Percentiles rank a stretch among this genome's conserved stretches.
Conservation (phyloP, 2,329 filamentous ascomycete genomes). For the Beauveria sp. region DNA sequence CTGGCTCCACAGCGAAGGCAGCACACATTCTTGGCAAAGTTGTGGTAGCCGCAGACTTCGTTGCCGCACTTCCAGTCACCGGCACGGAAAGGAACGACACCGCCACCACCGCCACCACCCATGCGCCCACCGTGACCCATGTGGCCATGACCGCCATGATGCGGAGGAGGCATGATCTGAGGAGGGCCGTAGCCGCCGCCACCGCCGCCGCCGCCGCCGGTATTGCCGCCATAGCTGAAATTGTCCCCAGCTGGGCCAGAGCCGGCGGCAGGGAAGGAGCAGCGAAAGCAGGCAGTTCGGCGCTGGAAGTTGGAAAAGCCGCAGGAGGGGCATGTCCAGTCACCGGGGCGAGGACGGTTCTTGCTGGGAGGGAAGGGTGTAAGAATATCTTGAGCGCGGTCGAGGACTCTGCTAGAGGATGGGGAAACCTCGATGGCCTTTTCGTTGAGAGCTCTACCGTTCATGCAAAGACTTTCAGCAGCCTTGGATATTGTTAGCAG, state of each 20-base stretch:
- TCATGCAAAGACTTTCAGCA: slow-evolving; percentile 97
- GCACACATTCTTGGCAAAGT: slow-evolving; percentile 98
- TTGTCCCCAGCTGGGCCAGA: slow-evolving; percentile 61
- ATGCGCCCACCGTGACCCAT: slow-evolving; percentile 58
- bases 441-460: slow-evolving; percentile 93
- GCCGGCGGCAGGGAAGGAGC: slow-evolving; percentile 93
- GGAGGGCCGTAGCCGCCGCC: slow-evolving; percentile 52
- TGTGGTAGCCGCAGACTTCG: slow-evolving; percentile 96
- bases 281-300: slow-evolving; percentile 96
- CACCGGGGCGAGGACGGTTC: slow-evolving; percentile 91
- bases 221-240: slow-evolving; percentile 37
- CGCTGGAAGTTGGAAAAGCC: slow-evolving; percentile 99
- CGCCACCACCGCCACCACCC: slow-evolving; percentile 67
- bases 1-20: slow-evolving; percentile 94
- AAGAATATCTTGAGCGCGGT: slow-evolving; percentile 89
- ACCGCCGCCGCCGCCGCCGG: not conserved
- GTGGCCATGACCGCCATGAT: slow-evolving; percentile 45
- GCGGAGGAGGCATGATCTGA: slow-evolving; percentile 68
- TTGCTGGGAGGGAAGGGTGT: slow-evolving; percentile 98
- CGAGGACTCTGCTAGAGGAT: slow-evolving; percentile 91
- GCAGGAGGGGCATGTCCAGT: slow-evolving; percentile 98
- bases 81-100: slow-evolving; percentile 87
- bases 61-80: slow-evolving; percentile 99
- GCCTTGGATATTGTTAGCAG: slow-evolving; percentile 48
- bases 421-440: slow-evolving; percentile 98